Evolutionary conservation across 805 yeast genomes (phyloP).

Genomic region (Komagataella phaffii): DNA sequence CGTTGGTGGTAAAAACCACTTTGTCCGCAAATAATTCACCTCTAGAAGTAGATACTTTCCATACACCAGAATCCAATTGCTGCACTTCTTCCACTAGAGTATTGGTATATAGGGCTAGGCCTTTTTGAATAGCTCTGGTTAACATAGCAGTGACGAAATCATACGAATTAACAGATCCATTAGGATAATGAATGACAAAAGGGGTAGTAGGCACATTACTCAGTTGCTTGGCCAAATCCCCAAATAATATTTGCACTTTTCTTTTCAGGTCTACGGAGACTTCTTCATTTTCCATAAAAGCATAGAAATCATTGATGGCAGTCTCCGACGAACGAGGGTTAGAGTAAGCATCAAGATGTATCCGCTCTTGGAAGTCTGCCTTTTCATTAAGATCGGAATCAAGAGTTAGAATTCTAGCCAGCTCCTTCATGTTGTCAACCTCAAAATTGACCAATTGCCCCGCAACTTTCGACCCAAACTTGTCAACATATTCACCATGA

Average conservation of each 20-base stretch:
- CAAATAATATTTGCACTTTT: constrained; percentile 18
- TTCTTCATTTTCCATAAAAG: constrained; percentile 14
- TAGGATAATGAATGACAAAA: constrained; percentile 23
- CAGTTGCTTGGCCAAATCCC: constrained; percentile 16
- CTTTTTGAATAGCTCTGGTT: constrained; percentile 16
- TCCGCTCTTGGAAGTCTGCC: background rate
- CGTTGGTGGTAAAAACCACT: constrained; percentile 22
- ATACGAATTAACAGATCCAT: constrained; percentile 32
- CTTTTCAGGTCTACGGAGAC: constrained; percentile 14
- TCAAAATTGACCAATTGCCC: constrained; percentile 21
- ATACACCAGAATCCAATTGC: constrained; percentile 13
- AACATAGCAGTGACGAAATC: constrained; percentile 21
- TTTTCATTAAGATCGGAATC: background rate
- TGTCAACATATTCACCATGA: constrained; percentile 4
- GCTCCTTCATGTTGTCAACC: constrained; percentile 14
- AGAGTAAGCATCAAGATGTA: background rate
- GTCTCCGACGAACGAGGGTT: background rate
- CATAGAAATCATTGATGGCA: constrained; percentile 9
- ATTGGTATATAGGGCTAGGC: constrained; percentile 27
- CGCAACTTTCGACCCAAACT: constrained; percentile 11
- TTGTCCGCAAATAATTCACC: constrained; percentile 18
- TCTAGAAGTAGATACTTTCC: constrained; percentile 17
- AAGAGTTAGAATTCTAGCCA: constrained; percentile 12
- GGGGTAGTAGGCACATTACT: constrained; percentile 16
- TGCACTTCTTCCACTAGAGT: constrained; percentile 21